Evolutionary conservation across 306 rosid species (phyloP), one percentile per base, ranked within the genome.

Genomic region (Crotalaria pallida): DNA sequence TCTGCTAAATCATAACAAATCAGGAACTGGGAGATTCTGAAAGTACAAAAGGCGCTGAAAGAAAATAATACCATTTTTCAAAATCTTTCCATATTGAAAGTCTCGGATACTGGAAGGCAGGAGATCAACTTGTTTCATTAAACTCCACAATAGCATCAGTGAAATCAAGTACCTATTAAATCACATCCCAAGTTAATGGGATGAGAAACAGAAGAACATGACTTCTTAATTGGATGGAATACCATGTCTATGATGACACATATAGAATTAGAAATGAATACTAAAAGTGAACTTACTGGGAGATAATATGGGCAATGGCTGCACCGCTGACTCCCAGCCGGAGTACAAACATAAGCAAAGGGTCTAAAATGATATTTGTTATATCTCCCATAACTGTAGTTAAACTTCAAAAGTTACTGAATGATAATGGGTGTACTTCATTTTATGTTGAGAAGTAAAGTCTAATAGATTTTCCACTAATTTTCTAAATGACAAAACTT

Each of bases 261-360:
- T 75, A 33, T 23, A 17, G 45, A 52, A 48, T 58, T 17, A 41
- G 47, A 40, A 61, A 72, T 26, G 51, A 69, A 29, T n/a, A 36
- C 1, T 24, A 27, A 63, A 69, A 47, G 27, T 45, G 41, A 13
- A 79, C 94, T 75, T 76, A 92, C 98, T 89, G 98, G 6, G 98
- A 89, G 64, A 84, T 81, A 45, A 92, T 84, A 69, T 92, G 98
- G 2, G 98, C 90, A 69, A 89, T 86, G 73, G 98, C 98, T 12
- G 98, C 98, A 12, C 98, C 98, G 10, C 76, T 77, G 70, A 87
- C 82, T 51, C 96, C 98, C 45, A 92, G 60, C 55, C 33, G 76
- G 33, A 87, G 58, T 58, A 79, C 27, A 21, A 92, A 87, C 21
- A 92, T 92, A 27, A 92, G 77, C 51, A 92, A 22, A 5, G 88